Conservation (phyloP, 2,329 filamentous ascomycete species). For the Fusarium paranaense region DNA sequence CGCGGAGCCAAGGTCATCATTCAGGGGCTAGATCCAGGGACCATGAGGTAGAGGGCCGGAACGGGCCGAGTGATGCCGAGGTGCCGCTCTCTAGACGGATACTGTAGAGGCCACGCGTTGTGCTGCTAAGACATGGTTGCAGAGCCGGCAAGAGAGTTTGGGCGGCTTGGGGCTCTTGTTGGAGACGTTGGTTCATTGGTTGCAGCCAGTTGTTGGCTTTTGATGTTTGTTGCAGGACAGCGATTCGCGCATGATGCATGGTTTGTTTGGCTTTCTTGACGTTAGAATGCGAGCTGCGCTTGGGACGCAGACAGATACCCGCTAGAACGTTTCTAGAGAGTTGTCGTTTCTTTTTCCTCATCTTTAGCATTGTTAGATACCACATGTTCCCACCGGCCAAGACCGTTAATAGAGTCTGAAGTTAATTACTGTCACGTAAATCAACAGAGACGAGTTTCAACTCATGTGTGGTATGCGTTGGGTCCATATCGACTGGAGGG, state of each 20-base stretch:
- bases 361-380: constrained; percentile 28
- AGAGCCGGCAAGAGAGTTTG: constrained; percentile 8
- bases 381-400: constrained; percentile 10
- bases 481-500: neutral
- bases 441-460: neutral
- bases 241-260: constrained; percentile 27
- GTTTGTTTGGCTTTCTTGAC: constrained; percentile 25
- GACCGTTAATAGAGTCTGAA: constrained; percentile 6
- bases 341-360: constrained; percentile 24
- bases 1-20: constrained; percentile 3
- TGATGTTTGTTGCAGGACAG: constrained; percentile 14
- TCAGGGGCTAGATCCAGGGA: constrained; percentile 3
- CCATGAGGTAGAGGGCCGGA: constrained; percentile 29
- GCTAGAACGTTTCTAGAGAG: constrained; percentile 36
- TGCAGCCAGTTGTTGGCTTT: neutral
- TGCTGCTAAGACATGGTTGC: constrained; percentile 1
- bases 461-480: neutral
- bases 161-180: constrained; percentile 9
- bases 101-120: neutral
- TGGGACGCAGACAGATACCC: constrained; percentile 38
- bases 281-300: constrained; percentile 16
- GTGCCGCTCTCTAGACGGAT: constrained; percentile 15
- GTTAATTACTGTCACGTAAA: neutral
- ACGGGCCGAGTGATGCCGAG: constrained; percentile 40
- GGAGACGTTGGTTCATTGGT: neutral